A percentile compares a stretch with the other conserved stretches of the same genome.
phyloP scores from a whole-genome alignment of 225 moss, liverwort and hornwort species.

The Sphagnum tenellum region DNA sequence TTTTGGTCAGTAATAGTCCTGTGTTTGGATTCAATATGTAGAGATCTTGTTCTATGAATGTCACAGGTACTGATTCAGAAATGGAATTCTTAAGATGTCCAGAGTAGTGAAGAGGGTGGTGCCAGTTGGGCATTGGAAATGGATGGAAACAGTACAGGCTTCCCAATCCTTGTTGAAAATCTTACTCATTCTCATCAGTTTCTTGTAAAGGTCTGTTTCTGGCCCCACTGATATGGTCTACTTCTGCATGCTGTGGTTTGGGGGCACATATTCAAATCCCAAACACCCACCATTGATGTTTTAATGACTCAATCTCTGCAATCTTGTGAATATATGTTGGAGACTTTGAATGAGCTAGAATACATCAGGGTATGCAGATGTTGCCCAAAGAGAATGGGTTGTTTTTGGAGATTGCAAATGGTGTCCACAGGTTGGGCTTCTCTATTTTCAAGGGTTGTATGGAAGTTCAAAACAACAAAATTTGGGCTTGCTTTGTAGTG shows the following conservation, averaged over 20 bases:
- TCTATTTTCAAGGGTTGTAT: constrained; percentile 17
- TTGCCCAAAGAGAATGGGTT: constrained; percentile 8
- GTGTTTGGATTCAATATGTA: too few relatives aligned
- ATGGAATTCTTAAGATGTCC: not conserved
- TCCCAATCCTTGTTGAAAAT: constrained; percentile 14
- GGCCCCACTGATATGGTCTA: not conserved
- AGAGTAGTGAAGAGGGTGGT: constrained; percentile 1
- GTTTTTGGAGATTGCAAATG: constrained; percentile 12
- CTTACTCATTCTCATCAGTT: constrained; percentile 13
- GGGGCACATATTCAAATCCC: too few relatives aligned
- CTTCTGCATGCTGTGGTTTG: not conserved
- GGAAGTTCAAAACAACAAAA: constrained; percentile 11
- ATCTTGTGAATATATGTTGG: too few relatives aligned
- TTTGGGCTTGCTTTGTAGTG: constrained; percentile 17
- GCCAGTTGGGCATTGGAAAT: not conserved
- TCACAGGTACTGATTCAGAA: too few relatives aligned
- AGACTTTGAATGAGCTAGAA: too few relatives aligned
- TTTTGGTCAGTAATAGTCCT: too few relatives aligned
- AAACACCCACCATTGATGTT: too few relatives aligned
- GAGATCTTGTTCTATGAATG: too few relatives aligned
- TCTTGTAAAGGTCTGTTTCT: constrained; percentile 12
- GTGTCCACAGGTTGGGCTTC: constrained; percentile 9
- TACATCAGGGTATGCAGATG: not conserved
- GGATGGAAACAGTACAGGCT: constrained; percentile 1
- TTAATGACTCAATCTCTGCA: too few relatives aligned